Evolutionary conservation across 805 yeast genomes (phyloP), one percentile per base, ranked within the genome.

Genomic region (Wickerhamiella azymoides): DNA sequence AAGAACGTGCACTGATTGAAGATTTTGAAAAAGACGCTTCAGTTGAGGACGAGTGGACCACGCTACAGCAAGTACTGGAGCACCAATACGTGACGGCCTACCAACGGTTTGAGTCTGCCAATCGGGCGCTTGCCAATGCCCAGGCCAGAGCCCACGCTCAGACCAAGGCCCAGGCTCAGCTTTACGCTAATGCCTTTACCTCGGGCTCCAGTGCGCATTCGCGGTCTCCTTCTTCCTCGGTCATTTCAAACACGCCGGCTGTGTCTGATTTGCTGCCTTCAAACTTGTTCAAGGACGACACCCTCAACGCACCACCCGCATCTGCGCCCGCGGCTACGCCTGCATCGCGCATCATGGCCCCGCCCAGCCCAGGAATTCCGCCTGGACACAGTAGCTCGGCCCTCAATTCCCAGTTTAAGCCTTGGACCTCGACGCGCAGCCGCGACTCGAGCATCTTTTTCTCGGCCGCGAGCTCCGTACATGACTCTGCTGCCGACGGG

Each of bases 31-130:
- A 49, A 13, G 63, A 62, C 30, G 50, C 55, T 13, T 47, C 49
- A 14, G 57, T 62, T 9, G 69, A 65, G 43, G 53, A 49, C 14
- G 56, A 57, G 16, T 65, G 70, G 70, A 49, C 51, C 19, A 53
- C 57, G n/a, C 54, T 56, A 1, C 66, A 62, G 40, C 56, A 60
- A 40, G 54, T 52, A 2, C 55, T 66, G 26, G 69, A 65, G 44
- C 46, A 54, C 46, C 52, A 64, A 5, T 66, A 66, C 43, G 52
- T 62, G 3, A 54, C 56, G 30, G 66, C 62, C 10, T 61, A 60
- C 32, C 53, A 57, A 21, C 54, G 54, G 40, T 62, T 55, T 37
- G 59, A 62, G 19, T 58, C 54, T 17, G 62, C 66, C 2, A 49
- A 51, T 5, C 51, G 51, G 16, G 49, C 51, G 10, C 46, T 39